These are phyloP conservation scores for Blastobotrys malaysiensis DNA, from an alignment of 1,139 yeast genomes.

Conservation along the genomic window DNA sequence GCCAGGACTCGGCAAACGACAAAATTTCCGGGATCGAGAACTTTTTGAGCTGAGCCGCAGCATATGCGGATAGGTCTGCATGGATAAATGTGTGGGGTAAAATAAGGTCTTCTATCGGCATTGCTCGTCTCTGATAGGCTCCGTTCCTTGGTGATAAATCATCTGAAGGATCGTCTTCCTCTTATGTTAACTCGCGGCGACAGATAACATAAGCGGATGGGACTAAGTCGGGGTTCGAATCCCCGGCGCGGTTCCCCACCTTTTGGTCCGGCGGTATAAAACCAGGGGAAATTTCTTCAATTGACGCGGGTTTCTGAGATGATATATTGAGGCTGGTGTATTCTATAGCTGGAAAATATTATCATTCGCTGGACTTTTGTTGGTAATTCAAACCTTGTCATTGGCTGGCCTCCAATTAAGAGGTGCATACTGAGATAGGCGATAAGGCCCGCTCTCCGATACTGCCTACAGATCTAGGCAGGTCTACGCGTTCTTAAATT, in stretches of 20 bases:
- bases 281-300: not conserved
- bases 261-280: not conserved
- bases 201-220: not conserved
- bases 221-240: not conserved
- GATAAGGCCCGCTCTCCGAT: conserved; percentile 1
- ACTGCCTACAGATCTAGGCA: not conserved
- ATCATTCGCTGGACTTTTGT: not conserved
- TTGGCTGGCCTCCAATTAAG: not conserved
- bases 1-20: conserved; percentile 53
- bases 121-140: not conserved
- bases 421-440: not conserved
- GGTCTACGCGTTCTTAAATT: too few relatives aligned
- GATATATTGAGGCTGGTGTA: too few relatives aligned
- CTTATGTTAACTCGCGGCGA: not conserved
- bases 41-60: conserved; percentile 10
- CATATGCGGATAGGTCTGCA: conserved; percentile 12
- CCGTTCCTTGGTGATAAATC: not conserved
- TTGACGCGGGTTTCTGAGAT: too few relatives aligned
- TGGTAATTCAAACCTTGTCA: not conserved
- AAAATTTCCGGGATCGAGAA: conserved; percentile 12
- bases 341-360: too few relatives aligned
- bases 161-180: not conserved
- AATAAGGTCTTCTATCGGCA: conserved; percentile 11
- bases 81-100: conserved; percentile 17
- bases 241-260: not conserved